These are phyloP conservation scores for Sporobolomyces roseus DNA, from an alignment of 768 basidiomycete species.

Conservation along the genomic window DNA sequence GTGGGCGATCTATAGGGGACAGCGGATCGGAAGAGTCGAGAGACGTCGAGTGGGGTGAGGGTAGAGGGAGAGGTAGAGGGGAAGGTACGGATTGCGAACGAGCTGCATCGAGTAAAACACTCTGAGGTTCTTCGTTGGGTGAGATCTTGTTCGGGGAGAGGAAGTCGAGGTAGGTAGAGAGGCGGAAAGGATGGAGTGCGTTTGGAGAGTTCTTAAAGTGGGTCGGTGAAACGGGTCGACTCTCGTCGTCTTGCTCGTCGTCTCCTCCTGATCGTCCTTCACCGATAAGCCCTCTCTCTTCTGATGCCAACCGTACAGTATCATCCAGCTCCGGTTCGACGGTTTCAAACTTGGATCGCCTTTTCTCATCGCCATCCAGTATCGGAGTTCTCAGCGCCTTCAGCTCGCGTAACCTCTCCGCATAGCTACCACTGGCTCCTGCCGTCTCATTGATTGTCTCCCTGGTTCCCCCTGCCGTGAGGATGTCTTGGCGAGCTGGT, in stretches of 20 bases:
- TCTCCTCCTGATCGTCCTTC: not conserved
- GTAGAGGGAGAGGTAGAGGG: not conserved
- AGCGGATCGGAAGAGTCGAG: not conserved
- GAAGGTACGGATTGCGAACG: too few species aligned
- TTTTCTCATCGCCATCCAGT: not conserved
- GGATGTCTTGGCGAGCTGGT: too few species aligned
- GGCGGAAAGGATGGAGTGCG: conserved; percentile 8
- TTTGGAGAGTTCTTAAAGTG: not conserved
- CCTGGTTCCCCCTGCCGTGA: too few species aligned
- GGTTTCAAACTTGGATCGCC: not conserved
- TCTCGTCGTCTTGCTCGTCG: not conserved
- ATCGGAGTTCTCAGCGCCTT: not conserved
- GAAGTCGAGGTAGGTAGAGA: conserved; percentile 13
- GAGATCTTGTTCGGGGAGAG: too few species aligned
- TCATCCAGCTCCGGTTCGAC: not conserved
- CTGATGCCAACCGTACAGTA: not conserved
- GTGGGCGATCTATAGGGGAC: not conserved
- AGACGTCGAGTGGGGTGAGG: not conserved
- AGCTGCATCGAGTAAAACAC: too few species aligned
- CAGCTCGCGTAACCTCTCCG: not conserved
- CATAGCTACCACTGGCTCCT: not conserved
- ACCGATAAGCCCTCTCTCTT: not conserved
- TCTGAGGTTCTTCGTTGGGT: too few species aligned
- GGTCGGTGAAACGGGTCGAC: conserved; percentile 7
- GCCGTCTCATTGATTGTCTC: not conserved